Conservation (phyloP, 2,329 filamentous ascomycete species). For the Coniochaeta sp. region DNA sequence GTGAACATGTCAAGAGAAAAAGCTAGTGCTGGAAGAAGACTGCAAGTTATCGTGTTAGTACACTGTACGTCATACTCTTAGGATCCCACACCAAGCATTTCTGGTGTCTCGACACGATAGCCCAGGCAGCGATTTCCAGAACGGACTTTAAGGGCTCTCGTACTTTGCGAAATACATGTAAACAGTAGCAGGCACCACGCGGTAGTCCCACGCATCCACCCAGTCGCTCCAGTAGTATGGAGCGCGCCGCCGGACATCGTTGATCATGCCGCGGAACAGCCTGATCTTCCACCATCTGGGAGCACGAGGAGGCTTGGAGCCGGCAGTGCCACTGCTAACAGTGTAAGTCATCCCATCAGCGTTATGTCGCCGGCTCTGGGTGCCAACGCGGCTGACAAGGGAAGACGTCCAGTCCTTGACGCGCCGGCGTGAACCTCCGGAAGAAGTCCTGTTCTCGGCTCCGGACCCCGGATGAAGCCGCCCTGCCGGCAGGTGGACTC, state of each 20-base stretch:
- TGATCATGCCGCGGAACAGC: constrained; percentile 71
- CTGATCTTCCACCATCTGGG: constrained; percentile 64
- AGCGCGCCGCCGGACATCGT: constrained; percentile 65
- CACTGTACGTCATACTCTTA: neutral
- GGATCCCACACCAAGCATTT: too few relatives aligned
- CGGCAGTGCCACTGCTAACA: neutral
- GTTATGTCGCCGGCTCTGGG: neutral
- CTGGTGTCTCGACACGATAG: too few relatives aligned
- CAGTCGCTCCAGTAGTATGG: constrained; percentile 81
- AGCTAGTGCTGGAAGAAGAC: constrained; percentile 78
- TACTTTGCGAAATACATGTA: constrained; percentile 97
- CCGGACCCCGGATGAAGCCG: neutral
- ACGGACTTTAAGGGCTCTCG: constrained; percentile 10
- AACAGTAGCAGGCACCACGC: constrained; percentile 76
- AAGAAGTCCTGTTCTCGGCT: neutral
- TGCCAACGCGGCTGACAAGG: neutral
- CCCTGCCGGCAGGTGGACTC: neutral
- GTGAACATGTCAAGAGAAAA: constrained; percentile 93
- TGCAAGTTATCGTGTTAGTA: constrained; percentile 27
- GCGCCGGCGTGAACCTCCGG: neutral
- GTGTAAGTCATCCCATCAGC: neutral
- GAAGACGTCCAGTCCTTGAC: neutral
- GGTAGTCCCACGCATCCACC: constrained; percentile 83
- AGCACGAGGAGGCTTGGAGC: neutral
- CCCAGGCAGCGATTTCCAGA: too few relatives aligned